phyloP scores from a whole-genome alignment of 106 monocot species.

The Hemerocallis citrina region DNA sequence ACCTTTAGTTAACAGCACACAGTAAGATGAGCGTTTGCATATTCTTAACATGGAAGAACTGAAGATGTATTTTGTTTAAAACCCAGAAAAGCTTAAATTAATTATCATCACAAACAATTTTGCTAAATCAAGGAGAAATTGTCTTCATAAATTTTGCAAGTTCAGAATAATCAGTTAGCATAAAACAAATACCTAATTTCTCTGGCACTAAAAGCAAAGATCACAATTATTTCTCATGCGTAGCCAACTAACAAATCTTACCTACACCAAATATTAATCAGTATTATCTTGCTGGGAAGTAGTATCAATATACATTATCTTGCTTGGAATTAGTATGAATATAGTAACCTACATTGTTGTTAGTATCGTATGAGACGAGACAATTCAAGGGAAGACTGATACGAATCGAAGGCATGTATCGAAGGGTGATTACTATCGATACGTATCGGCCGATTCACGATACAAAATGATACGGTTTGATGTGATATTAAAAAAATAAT shows the following conservation, averaged over 20 bases:
- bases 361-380: too few relatives aligned
- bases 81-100: background rate
- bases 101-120: background rate
- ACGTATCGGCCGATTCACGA: too few relatives aligned
- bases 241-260: background rate
- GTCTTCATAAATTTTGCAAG: background rate
- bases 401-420: too few relatives aligned
- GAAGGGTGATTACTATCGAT: too few relatives aligned
- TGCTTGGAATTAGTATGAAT: background rate
- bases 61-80: background rate
- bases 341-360: background rate
- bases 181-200: background rate
- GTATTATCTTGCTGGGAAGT: background rate
- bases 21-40: background rate
- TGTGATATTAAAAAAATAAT: background rate
- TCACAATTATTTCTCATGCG: background rate
- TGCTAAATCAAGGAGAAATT: background rate
- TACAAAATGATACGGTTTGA: background rate
- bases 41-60: background rate
- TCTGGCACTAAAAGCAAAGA: background rate
- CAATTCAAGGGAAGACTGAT: too few relatives aligned
- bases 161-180: background rate
- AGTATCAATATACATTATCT: background rate
- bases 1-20: slow-evolving; percentile 17
- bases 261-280: background rate